Evolutionary conservation across 176 grass and related monocot genomes (phyloP).

Genomic region (Hyparrhenia diplandra): DNA sequence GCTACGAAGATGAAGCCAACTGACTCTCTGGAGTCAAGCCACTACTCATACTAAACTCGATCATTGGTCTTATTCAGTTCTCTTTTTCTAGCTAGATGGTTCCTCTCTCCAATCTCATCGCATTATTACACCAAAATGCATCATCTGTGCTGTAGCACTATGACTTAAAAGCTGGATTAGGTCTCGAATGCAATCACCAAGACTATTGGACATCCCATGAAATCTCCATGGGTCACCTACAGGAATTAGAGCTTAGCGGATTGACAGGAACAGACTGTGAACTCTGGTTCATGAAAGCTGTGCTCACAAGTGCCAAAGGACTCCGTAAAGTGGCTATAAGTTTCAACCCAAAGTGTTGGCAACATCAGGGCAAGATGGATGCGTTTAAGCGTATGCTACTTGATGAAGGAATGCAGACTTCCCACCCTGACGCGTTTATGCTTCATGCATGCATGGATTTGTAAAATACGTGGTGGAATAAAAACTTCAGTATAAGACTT

Average conservation of each 20-base stretch:
- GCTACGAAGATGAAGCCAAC: too few relatives aligned
- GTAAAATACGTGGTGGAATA: too few relatives aligned
- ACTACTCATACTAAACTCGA: not conserved
- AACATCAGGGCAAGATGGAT: not conserved
- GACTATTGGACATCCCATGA: not conserved
- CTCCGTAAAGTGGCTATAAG: not conserved
- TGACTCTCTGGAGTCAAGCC: too few relatives aligned
- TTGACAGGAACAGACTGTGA: not conserved
- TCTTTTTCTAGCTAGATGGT: too few relatives aligned
- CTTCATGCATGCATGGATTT: not conserved
- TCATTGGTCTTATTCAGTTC: too few relatives aligned
- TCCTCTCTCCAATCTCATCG: too few relatives aligned
- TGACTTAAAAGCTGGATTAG: not conserved
- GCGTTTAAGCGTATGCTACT: not conserved
- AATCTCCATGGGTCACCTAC: not conserved
- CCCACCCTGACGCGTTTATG: not conserved
- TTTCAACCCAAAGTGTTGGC: not conserved
- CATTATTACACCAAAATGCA: too few relatives aligned
- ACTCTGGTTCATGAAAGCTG: not conserved
- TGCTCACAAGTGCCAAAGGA: not conserved
- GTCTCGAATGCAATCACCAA: not conserved
- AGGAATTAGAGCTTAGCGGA: not conserved
- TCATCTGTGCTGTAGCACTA: too few relatives aligned
- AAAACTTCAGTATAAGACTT: too few relatives aligned
- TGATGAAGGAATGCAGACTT: not conserved